These are phyloP conservation scores for Rhododendron simsii DNA, from an alignment of 148 eudicot genomes.

Conservation along the genomic window DNA sequence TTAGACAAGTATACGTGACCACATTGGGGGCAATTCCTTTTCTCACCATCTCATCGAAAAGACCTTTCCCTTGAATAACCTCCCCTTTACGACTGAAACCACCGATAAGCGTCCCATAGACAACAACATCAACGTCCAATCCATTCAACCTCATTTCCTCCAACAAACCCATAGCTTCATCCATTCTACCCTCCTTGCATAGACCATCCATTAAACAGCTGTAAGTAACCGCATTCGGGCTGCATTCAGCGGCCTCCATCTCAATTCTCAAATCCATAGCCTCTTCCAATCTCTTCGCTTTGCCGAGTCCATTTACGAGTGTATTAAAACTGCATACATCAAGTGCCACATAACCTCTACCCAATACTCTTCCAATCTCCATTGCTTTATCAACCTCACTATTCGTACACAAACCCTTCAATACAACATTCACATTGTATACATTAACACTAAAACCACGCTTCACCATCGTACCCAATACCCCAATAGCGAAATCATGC, in stretches of 20 bases:
- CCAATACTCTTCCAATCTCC: constrained; percentile 31
- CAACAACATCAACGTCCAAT: constrained; percentile 35
- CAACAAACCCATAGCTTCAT: constrained; percentile 41
- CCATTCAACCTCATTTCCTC: constrained; percentile 41
- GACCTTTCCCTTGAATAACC: constrained; percentile 35
- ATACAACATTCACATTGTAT: constrained; percentile 49
- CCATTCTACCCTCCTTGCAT: constrained; percentile 41
- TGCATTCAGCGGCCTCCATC: constrained; percentile 38
- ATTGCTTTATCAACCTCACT: constrained; percentile 44
- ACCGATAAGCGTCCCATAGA: constrained; percentile 45
- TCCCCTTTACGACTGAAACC: constrained; percentile 49
- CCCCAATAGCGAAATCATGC: constrained; percentile 46
- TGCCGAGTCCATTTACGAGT: constrained; percentile 50
- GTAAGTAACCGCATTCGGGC: constrained; percentile 29
- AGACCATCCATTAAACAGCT: constrained; percentile 39
- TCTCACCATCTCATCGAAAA: constrained; percentile 45
- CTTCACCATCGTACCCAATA: constrained; percentile 54
- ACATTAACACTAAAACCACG: constrained; percentile 40
- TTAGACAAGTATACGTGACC: constrained; percentile 36
- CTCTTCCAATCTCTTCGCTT: constrained; percentile 36
- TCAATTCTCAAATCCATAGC: constrained; percentile 43
- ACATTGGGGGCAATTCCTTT: constrained; percentile 50
- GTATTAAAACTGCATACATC: constrained; percentile 59
- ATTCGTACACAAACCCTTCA: constrained; percentile 57
- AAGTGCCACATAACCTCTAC: constrained; percentile 15